Conservation (phyloP, 176 grass and related monocot genomes). For the Chrysopogon serrulatus region DNA sequence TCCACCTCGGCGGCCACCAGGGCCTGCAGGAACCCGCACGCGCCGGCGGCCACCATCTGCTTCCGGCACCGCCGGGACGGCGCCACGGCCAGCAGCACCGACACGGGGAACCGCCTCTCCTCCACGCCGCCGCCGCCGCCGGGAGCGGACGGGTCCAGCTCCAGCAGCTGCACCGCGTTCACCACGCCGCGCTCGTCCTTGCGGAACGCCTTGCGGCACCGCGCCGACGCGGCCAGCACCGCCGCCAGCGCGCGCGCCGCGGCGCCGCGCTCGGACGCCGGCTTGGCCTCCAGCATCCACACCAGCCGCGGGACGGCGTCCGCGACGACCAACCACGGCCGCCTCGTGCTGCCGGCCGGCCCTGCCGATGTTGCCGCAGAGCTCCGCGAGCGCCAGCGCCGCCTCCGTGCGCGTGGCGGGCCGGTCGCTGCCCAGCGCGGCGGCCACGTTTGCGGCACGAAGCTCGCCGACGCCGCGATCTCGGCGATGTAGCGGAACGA, state of each 20-base stretch:
- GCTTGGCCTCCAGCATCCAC: constrained; percentile 72
- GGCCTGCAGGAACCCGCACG: constrained; percentile 69
- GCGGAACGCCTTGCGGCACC: constrained; percentile 52
- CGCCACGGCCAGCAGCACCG: constrained; percentile 46
- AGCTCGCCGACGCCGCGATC: constrained; percentile 35
- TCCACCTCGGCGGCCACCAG: constrained; percentile 56
- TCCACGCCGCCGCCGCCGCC: constrained; percentile 19
- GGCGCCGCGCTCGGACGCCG: constrained; percentile 39
- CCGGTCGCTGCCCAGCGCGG: constrained; percentile 45
- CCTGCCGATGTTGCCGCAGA: constrained; percentile 10
- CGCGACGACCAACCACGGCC: constrained; percentile 17
- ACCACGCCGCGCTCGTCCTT: constrained; percentile 71
- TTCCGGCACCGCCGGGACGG: constrained; percentile 68
- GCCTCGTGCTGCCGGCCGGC: constrained; percentile 11
- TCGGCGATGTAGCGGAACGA: constrained; percentile 81
- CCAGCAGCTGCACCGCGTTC: constrained; percentile 67
- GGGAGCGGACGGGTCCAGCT: constrained; percentile 4
- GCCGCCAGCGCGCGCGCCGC: constrained; percentile 56
- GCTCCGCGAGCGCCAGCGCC: constrained; percentile 55
- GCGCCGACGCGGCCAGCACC: constrained; percentile 33
- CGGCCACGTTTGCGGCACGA: constrained; percentile 36
- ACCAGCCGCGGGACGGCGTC: constrained; percentile 45
- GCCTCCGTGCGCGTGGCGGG: constrained; percentile 46
- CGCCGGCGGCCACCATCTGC: constrained; percentile 76
- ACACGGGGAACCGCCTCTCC: constrained; percentile 40